These are phyloP conservation scores for Suhomyces guaymorum DNA, from an alignment of 1,139 yeast genomes.

Conservation along the genomic window DNA sequence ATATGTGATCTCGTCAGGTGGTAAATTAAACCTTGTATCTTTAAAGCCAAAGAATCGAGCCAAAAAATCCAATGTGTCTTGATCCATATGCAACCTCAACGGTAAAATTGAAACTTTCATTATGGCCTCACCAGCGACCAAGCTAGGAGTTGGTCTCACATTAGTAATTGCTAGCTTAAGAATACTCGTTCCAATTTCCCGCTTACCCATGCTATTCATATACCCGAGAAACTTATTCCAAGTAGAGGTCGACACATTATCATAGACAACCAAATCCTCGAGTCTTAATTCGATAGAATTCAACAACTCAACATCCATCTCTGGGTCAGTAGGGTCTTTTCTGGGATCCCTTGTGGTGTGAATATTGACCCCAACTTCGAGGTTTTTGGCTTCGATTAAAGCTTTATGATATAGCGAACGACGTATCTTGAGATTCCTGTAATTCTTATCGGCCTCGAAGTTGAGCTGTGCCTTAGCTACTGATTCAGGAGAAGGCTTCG, in stretches of 20 bases:
- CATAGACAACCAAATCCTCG: constrained; percentile 62
- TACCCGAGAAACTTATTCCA: constrained; percentile 86
- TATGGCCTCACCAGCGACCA: constrained; percentile 72
- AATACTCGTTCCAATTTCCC: constrained; percentile 73
- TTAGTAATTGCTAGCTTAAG: constrained; percentile 53
- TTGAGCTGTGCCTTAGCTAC: constrained; percentile 20
- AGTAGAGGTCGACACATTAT: constrained; percentile 82
- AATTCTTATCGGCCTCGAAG: constrained; percentile 26
- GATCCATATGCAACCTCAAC: constrained; percentile 81
- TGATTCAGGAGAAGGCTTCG: constrained; percentile 22
- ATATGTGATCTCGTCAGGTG: constrained; percentile 59
- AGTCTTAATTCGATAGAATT: constrained; percentile 48
- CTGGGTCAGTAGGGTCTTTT: constrained; percentile 25
- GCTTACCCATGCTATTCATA: constrained; percentile 64
- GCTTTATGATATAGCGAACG: constrained; percentile 70
- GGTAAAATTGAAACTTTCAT: constrained; percentile 65
- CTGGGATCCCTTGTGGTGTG: constrained; percentile 52
- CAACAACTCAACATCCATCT: constrained; percentile 43
- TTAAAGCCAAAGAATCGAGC: constrained; percentile 79
- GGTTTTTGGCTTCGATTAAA: constrained; percentile 52
- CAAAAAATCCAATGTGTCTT: constrained; percentile 85
- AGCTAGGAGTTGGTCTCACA: constrained; percentile 61
- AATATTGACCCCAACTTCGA: constrained; percentile 50
- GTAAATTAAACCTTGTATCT: constrained; percentile 66
- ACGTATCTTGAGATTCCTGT: constrained; percentile 53